Conservation (phyloP, 192 early-diverging fungal genomes). For the Linnemannia zychae region DNA sequence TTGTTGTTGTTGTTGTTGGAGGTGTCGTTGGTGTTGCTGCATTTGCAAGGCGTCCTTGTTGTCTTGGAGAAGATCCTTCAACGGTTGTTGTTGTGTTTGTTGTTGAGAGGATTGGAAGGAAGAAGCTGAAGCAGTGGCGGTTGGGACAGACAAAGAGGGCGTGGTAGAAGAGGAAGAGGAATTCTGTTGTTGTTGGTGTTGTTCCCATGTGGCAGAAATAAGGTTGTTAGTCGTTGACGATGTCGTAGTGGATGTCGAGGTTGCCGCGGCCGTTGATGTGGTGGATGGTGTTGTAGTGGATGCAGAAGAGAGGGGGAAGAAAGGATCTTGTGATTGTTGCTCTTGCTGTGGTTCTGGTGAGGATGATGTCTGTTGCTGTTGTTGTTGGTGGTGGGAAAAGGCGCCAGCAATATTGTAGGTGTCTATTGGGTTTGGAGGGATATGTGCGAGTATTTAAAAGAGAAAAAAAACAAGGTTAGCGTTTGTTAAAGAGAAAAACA, state of each 20-base stretch:
- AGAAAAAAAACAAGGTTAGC: constrained; percentile 4
- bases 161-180: background rate
- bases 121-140: background rate
- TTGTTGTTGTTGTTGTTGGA: constrained; percentile 39
- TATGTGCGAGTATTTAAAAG: constrained; percentile 14
- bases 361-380: constrained; percentile 19
- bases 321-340: constrained; percentile 26
- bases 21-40: constrained; percentile 36
- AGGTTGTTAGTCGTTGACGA: constrained; percentile 13
- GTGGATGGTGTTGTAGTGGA: constrained; percentile 18
- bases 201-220: constrained; percentile 21
- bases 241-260: constrained; percentile 2
- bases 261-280: constrained; percentile 35
- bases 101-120: constrained; percentile 13
- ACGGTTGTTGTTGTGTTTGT: constrained; percentile 26
- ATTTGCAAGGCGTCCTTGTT: constrained; percentile 11
- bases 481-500: background rate
- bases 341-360: constrained; percentile 10
- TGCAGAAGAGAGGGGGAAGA: constrained; percentile 4
- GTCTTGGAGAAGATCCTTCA: constrained; percentile 39
- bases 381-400: constrained; percentile 20
- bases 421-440: constrained; percentile 21
- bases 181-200: constrained; percentile 22
- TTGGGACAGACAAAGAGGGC: background rate
- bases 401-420: constrained; percentile 25